Base-by-base conservation (phyloP, 257 asterid genomes). In the Gardenia jasminoides region DNA sequence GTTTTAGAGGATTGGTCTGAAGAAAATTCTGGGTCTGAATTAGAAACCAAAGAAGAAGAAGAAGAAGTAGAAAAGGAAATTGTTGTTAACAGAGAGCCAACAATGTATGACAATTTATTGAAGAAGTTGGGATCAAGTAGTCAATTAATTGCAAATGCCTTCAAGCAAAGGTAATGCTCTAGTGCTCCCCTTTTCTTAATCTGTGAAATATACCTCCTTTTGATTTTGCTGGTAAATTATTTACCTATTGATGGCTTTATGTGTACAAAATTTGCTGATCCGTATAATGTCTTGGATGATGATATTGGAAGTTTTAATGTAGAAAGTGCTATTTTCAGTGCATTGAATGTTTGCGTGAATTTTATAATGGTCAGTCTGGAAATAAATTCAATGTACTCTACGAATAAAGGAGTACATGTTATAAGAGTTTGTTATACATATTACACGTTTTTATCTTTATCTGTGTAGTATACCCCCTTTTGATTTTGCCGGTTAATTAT, bases 31-130 rank as follows among this genome's bases (percentile, higher is more conserved):
- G 92, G 87, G 72, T 76, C 64, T 39, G 88, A 69, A 74, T 19
- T 56, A 56, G 72, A 74, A 36, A 39, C 28, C 1, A 54, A 84
- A n/a, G 76, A 82, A 22, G 81, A 80, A 22, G 81, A 80, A 70
- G 87, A 74, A 85, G 85, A 67, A 50, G 56, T 50, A 50, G 56
- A 16, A 15, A 24, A 52, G 22, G 83, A 78, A 77, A 46, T 80
- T 72, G 74, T 75, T 56, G 81, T 61, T 10, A 56, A 67, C 65
- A 74, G 78, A 76, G 91, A 86, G 80, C 87, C 86, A 4, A 84
- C 89, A 22, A 75, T 56, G 83, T 92, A 92, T 28, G 94, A 94
- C 59, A 82, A 86, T 75, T 87, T 94, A 86, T 80, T 92, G 91
- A 80, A 82, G 87, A 86, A 77, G 77, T 77, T 94, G 79, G 92